Base-by-base conservation (phyloP, 345 rosid genomes). In the Brassica carinata region DNA sequence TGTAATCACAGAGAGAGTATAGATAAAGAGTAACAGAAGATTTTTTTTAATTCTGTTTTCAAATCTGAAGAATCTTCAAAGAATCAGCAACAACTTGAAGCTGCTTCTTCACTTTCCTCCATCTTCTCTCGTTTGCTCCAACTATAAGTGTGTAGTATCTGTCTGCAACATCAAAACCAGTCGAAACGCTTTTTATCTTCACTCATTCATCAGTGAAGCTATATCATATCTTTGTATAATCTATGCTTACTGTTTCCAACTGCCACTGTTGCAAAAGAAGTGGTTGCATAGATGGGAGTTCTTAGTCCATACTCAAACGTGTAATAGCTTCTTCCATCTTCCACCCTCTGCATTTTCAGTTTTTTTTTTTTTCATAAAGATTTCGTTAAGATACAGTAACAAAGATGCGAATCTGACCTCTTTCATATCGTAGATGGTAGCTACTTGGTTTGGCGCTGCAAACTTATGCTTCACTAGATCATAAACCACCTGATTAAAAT, bases 1-100 rank as follows among this genome's bases (percentile, higher is more conserved):
- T 26, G 31, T 72, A 64, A 51, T 33, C 34, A 36, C 18, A 48
- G 53, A 53, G 33, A 76, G 36, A 80, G 70, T 51, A n/a, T n/a
- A 78, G 23, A 33, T 48, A 3, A 14, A 3, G 4, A 79, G 69
- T 73, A 73, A 23, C 79, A 74, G 7, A 76, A 78, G 74, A 71
- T 79, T 82, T 62, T 31, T 80, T 62, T 51, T 38, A 23, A 79
- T 67, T 77, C 73, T 77, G 82, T 77, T 63, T 23, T 90, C 84
- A 88, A 73, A 89, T 88, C 26, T 92, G 84, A 33, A 90, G 86
- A 78, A 90, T 82, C 82, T 73, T 86, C 86, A 89, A 89, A 71
- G 97, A 90, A 80, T 92, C 95, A 1, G 95, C 93, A 3, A 90
- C 94, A 53, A 90, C 92, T 85, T 89, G 85, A 63, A 90, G 94